phyloP scores from a whole-genome alignment of 2,329 filamentous ascomycete genomes.

The Colletotrichum sp. region DNA sequence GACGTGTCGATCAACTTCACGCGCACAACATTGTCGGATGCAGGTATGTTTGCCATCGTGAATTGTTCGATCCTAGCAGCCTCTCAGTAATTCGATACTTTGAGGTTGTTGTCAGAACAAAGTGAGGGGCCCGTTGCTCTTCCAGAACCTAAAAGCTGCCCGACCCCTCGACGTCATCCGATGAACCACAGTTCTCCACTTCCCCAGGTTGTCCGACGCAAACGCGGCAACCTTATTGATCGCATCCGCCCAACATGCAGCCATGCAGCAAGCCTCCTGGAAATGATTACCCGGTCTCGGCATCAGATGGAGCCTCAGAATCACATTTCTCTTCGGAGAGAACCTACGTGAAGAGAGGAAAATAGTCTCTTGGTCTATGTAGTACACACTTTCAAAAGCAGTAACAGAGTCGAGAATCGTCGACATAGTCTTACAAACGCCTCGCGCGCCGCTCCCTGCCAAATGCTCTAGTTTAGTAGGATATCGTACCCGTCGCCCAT shows the following conservation, averaged over 20 bases:
- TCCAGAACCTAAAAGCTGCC: neutral
- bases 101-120: neutral
- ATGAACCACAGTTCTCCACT: neutral
- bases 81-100: neutral
- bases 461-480: conserved; percentile 51
- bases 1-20: conserved; percentile 24
- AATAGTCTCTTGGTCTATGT: neutral
- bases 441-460: neutral
- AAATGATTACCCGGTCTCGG: neutral
- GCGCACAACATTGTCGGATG: conserved; percentile 15
- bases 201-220: neutral
- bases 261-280: neutral
- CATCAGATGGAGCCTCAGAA: neutral
- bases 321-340: neutral
- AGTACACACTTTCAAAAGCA: neutral
- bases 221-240: neutral
- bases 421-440: neutral
- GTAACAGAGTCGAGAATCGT: neutral
- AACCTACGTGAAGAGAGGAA: neutral
- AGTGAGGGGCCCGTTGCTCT: neutral
- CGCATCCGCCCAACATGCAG: neutral
- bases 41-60: conserved; percentile 6
- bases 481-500: conserved; percentile 76
- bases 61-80: fast-evolving
- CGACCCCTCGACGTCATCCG: conserved; percentile 5